Conservation (phyloP, 345 rosid genomes). For the Salix arbutifolia region DNA sequence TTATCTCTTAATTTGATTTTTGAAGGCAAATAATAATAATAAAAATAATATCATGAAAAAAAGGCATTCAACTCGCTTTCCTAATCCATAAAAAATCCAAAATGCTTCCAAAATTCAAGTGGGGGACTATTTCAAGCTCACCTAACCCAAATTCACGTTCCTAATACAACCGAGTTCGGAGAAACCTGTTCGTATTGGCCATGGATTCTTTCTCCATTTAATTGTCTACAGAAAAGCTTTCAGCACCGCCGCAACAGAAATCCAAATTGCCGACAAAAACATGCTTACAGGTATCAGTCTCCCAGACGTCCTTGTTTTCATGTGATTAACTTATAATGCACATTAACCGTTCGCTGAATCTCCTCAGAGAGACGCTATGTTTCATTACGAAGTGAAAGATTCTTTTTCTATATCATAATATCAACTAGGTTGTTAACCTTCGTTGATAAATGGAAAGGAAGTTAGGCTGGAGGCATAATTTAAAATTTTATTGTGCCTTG, state of each 20-base stretch:
- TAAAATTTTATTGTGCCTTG: background rate
- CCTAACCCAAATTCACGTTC: background rate
- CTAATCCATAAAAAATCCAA: background rate
- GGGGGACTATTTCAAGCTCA: background rate
- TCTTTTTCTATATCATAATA: background rate
- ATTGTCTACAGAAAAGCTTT: background rate
- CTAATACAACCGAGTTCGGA: background rate
- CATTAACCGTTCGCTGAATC: background rate
- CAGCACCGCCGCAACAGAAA: background rate
- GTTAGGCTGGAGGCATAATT: background rate
- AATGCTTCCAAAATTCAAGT: background rate
- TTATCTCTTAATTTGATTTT: no score
- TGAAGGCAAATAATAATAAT: no score
- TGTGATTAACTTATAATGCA: background rate
- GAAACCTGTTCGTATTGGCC: background rate
- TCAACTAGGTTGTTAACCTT: background rate
- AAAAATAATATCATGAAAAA: no score
- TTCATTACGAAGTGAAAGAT: background rate
- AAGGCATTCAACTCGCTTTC: background rate
- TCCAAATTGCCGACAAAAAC: background rate
- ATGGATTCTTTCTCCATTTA: background rate
- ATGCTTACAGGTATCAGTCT: conserved; percentile 6
- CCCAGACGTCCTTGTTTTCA: background rate
- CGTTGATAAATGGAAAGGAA: background rate
- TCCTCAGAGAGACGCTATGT: background rate